Evolutionary conservation across 176 grass and related monocot species (phyloP).

Genomic region (Microstegium vimineum): DNA sequence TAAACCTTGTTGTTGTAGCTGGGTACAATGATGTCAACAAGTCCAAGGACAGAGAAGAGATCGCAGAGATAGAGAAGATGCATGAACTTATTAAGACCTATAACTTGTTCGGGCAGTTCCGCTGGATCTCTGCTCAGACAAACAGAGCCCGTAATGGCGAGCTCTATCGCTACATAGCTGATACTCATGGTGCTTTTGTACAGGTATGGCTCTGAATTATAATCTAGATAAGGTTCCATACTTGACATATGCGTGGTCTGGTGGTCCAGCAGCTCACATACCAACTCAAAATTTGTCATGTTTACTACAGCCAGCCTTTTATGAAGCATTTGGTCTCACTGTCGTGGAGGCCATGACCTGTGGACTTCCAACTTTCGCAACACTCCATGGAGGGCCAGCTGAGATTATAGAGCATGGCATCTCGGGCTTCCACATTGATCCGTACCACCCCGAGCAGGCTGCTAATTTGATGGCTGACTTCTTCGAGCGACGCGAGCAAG

Average conservation of each 20-base stretch:
- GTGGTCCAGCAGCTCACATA: background rate
- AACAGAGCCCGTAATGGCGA: slow-evolving; percentile 83
- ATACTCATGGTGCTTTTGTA: slow-evolving; percentile 85
- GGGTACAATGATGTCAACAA: slow-evolving; percentile 72
- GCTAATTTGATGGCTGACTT: slow-evolving; percentile 69
- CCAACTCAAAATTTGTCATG: background rate
- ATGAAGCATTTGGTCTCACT: slow-evolving; percentile 94
- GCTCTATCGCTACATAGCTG: slow-evolving; percentile 91
- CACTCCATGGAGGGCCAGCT: slow-evolving; percentile 81
- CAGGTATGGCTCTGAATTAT: slow-evolving; percentile 50
- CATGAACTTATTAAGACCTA: slow-evolving; percentile 67
- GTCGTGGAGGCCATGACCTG: slow-evolving; percentile 93
- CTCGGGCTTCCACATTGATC: slow-evolving; percentile 95
- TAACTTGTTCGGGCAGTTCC: slow-evolving; percentile 80
- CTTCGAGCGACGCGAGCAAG: slow-evolving; percentile 65
- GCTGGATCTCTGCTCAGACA: slow-evolving; percentile 91
- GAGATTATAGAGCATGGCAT: slow-evolving; percentile 87
- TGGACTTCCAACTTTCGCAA: slow-evolving; percentile 89
- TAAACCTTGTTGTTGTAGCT: slow-evolving; percentile 87
- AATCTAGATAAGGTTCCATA: background rate
- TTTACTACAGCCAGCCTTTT: slow-evolving; percentile 73
- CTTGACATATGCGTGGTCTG: background rate
- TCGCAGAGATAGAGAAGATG: slow-evolving; percentile 88
- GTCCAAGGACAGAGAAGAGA: slow-evolving; percentile 84
- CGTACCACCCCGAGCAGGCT: slow-evolving; percentile 75